Conservation (phyloP, 2,329 filamentous ascomycete species). For the Bipolaris oryzae region DNA sequence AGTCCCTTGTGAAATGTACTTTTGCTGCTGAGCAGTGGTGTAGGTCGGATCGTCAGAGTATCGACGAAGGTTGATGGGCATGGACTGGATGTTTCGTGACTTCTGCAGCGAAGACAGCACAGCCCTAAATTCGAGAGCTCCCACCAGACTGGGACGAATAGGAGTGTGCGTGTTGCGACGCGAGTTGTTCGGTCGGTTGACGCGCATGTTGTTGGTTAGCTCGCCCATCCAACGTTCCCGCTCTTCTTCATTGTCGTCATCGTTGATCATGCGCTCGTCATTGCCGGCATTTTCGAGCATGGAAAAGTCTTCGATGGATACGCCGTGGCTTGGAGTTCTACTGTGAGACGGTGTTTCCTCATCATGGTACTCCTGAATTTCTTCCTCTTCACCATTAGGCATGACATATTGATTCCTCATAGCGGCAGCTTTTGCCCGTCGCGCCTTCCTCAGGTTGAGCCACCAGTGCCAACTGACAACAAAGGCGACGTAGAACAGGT, state of each 20-base stretch:
- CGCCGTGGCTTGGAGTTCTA: constrained; percentile 52
- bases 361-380: constrained; percentile 59
- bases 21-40: constrained; percentile 54
- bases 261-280: constrained; percentile 61
- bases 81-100: constrained; percentile 75
- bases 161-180: constrained; percentile 78
- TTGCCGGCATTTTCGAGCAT: constrained; percentile 64
- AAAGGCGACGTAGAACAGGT: constrained; percentile 83
- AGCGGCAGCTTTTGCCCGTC: constrained; percentile 69
- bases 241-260: constrained; percentile 65
- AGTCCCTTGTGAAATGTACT: constrained; percentile 56
- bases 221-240: constrained; percentile 73
- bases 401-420: constrained; percentile 76
- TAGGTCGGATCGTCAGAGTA: constrained; percentile 69
- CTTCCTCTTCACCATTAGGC: constrained; percentile 63
- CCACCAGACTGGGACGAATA: constrained; percentile 90
- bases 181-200: constrained; percentile 71
- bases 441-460: constrained; percentile 66
- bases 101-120: constrained; percentile 85
- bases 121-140: constrained; percentile 90
- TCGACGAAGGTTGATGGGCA: constrained; percentile 70
- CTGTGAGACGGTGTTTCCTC: constrained; percentile 56
- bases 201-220: constrained; percentile 89
- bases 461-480: constrained; percentile 95
- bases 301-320: constrained; percentile 68